Conservation (phyloP, 306 rosid genomes). For the Oxytropis ochrocephala region DNA sequence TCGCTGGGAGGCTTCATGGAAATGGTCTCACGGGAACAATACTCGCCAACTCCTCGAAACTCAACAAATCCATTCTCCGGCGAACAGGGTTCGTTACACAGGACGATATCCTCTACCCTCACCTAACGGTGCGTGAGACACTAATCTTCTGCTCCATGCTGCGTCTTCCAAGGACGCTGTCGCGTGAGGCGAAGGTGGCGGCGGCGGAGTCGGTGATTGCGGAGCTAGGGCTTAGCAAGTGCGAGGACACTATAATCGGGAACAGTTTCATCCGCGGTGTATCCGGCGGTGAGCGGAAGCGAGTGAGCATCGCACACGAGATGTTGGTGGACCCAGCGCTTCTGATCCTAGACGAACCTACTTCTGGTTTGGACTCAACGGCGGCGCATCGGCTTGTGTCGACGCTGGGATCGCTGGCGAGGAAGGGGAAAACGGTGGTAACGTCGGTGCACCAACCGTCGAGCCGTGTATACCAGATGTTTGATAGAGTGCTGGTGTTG, state of each 20-base stretch:
- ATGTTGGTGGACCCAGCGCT: constrained; percentile 69
- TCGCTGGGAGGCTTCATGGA: constrained; percentile 58
- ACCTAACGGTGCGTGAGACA: constrained; percentile 75
- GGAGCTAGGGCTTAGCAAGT: constrained; percentile 61
- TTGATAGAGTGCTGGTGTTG: constrained; percentile 49
- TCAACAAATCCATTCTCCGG: constrained; percentile 36
- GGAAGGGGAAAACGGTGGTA: constrained; percentile 72
- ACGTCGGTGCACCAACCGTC: constrained; percentile 90
- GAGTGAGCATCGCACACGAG: constrained; percentile 88
- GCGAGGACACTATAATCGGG: constrained; percentile 68
- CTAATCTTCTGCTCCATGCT: constrained; percentile 73
- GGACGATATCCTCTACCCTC: constrained; percentile 79
- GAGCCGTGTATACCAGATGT: constrained; percentile 76
- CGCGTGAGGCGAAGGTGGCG: constrained; percentile 34
- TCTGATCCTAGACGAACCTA: constrained; percentile 75
- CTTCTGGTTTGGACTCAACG: constrained; percentile 88
- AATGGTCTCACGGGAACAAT: constrained; percentile 53
- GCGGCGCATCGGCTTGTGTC: constrained; percentile 60
- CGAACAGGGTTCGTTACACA: constrained; percentile 80
- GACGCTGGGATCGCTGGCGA: constrained; percentile 50
- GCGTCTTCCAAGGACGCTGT: constrained; percentile 43
- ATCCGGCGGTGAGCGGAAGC: constrained; percentile 83
- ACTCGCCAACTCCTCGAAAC: constrained; percentile 48
- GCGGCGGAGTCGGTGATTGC: constrained; percentile 57
- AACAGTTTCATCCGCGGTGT: constrained; percentile 76